Percentiles rank a stretch among this genome's conserved stretches.
phyloP scores from a whole-genome alignment of 2,329 filamentous ascomycete species.

The Colletotrichum noveboracense region DNA sequence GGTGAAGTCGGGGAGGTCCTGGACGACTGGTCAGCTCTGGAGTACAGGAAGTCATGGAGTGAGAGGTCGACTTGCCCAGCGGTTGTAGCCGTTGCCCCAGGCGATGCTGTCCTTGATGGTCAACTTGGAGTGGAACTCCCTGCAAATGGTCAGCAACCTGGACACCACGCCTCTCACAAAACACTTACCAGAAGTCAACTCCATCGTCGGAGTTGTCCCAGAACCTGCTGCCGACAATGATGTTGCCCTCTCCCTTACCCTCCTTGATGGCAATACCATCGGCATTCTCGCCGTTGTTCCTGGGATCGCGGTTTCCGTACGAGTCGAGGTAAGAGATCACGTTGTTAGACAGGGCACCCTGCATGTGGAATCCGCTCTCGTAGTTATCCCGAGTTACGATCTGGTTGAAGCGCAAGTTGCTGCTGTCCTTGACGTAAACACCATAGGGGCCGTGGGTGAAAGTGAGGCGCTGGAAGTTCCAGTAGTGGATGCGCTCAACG shows the following conservation, averaged over 20 bases:
- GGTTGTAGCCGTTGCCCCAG: conserved; percentile 51
- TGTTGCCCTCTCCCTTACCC: conserved; percentile 47
- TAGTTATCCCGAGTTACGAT: conserved; percentile 41
- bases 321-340: conserved; percentile 41
- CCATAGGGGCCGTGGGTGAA: conserved; percentile 41
- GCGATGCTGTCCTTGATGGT: conserved; percentile 48
- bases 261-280: conserved; percentile 50
- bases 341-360: conserved; percentile 29
- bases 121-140: conserved; percentile 40
- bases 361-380: conserved; percentile 40
- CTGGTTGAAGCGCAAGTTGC: conserved; percentile 39
- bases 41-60: accelerated
- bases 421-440: conserved; percentile 37
- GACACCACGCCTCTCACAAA: accelerated
- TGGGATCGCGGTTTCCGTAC: conserved; percentile 42
- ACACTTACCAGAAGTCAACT: conserved; percentile 38
- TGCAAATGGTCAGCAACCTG: background rate
- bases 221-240: conserved; percentile 42
- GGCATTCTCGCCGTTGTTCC: conserved; percentile 51
- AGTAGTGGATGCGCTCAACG: conserved; percentile 38
- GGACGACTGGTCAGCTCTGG: background rate
- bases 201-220: conserved; percentile 54
- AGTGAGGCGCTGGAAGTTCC: conserved; percentile 41
- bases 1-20: conserved; percentile 30
- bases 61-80: conserved; percentile 32